Conservation (phyloP, 106 monocot species). For the Chionographis japonica region DNA sequence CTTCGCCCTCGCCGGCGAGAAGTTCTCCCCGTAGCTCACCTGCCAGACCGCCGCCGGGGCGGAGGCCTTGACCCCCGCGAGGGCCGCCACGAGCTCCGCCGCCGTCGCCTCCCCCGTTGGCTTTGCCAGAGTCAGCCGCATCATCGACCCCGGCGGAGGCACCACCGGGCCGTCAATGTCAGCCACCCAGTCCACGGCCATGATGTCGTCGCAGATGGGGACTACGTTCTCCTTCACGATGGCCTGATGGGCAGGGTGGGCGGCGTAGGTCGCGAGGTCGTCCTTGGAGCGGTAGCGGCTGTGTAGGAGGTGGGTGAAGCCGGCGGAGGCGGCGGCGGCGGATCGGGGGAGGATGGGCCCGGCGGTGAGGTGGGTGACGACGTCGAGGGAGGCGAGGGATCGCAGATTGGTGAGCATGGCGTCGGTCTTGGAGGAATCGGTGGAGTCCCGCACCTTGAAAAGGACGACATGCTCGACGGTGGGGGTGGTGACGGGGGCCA, state of each 20-base stretch:
- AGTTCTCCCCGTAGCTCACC: slow-evolving; percentile 76
- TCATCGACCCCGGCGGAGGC: slow-evolving; percentile 36
- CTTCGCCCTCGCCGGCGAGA: slow-evolving; percentile 88
- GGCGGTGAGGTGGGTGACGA: slow-evolving; percentile 51
- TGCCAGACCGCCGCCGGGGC: slow-evolving; percentile 2
- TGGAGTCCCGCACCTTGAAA: slow-evolving; percentile 58
- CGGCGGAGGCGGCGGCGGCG: slow-evolving; percentile 45
- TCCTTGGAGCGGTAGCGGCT: slow-evolving; percentile 61
- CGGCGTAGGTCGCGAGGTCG: slow-evolving; percentile 67
- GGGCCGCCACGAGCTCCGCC: slow-evolving; percentile 13
- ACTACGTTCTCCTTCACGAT: slow-evolving; percentile 53
- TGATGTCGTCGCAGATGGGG: slow-evolving; percentile 68
- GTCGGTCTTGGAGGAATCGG: slow-evolving; percentile 38
- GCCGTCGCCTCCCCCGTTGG: slow-evolving; percentile 28
- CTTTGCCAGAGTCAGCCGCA: slow-evolving; percentile 69
- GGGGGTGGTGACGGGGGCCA: slow-evolving; percentile 12
- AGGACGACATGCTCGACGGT: slow-evolving; percentile 86
- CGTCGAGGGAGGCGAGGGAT: slow-evolving; percentile 53
- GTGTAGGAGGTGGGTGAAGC: slow-evolving; percentile 81
- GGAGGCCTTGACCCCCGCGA: slow-evolving; percentile 6
- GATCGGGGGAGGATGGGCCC: slow-evolving; percentile 69
- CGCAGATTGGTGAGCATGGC: slow-evolving; percentile 68
- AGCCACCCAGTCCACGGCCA: slow-evolving; percentile 80
- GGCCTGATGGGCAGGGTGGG: slow-evolving; percentile 55
- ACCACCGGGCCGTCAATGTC: background rate